Conservation (phyloP, 345 rosid genomes). For the Hibiscus trionum region DNA sequence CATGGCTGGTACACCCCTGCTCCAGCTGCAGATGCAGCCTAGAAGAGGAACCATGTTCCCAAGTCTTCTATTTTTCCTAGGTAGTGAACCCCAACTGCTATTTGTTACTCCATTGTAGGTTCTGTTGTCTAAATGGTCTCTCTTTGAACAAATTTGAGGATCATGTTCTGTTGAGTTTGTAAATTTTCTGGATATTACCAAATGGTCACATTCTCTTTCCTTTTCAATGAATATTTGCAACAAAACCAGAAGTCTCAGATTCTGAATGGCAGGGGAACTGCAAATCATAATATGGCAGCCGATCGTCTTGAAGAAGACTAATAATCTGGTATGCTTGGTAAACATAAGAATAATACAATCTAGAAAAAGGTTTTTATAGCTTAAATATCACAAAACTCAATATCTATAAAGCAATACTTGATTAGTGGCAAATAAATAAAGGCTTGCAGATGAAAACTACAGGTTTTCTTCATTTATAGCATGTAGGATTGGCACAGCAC, state of each 20-base stretch:
- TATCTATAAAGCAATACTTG: not conserved
- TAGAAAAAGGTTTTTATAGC: not conserved
- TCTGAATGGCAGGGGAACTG: not conserved
- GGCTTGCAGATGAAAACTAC: not conserved
- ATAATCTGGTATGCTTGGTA: not conserved
- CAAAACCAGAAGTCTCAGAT: not conserved
- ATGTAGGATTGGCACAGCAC: not conserved
- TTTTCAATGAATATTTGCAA: not conserved
- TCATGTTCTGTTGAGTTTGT: conserved; percentile 8
- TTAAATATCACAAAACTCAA: not conserved
- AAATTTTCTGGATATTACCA: not conserved
- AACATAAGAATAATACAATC: not conserved
- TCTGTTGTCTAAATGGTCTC: not conserved
- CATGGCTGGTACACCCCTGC: conserved; percentile 83
- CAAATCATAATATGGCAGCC: not conserved
- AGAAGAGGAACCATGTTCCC: conserved; percentile 11
- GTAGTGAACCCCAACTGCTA: not conserved
- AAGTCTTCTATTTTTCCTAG: conserved; percentile 1
- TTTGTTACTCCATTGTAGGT: not conserved
- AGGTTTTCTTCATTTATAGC: not conserved
- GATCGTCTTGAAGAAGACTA: not conserved
- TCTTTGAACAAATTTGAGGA: conserved; percentile 1
- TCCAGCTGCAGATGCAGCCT: conserved; percentile 22
- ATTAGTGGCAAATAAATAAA: not conserved
- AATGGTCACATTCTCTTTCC: not conserved